Evolutionary conservation across 345 rosid genomes (phyloP), one percentile per base, ranked within the genome.

Genomic region (Carallia pectinifolia): DNA sequence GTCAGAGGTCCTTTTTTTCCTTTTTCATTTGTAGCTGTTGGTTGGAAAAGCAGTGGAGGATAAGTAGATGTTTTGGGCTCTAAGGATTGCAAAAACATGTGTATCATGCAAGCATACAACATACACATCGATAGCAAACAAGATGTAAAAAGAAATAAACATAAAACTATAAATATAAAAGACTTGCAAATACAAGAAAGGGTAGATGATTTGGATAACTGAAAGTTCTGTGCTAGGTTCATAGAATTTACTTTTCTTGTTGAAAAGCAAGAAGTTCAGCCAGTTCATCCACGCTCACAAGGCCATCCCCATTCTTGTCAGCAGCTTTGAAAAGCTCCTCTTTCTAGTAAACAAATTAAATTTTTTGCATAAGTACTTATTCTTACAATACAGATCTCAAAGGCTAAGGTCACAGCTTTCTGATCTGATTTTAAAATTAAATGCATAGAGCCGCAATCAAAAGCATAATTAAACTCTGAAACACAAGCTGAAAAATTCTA

Each of bases 231-330:
- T 33, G 53, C 67, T 39, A 65, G 65, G 64, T 47, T 48, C 48
- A 61, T 30, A 52, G 30, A 60, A 70, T 62, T 72, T 94, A 94
- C 98, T 82, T 74, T 81, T 91, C 96, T 64, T 91, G 97, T 77
- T 94, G 96, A 80, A 80, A 39, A 53, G 93, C 91, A 69, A 94
- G 97, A 69, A 94, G 93, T 61, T 74, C 84, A 79, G 98, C 97
- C 82, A 94, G 77, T 86, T 94, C 98, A 81, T 94, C 98, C 77
- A 91, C 72, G 83, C 91, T 85, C 77, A 94, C 98, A 81, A 79
- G 86, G 73, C 86, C 95, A 68, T 91, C 98, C 77, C 89, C 89
- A 79, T 94, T 90, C 76, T 70, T 70, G 85, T 94, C 98, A 73
- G 97, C 97, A 9, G 90, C 90, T 84, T 84, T 87, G 75, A 94